Evolutionary conservation across 1,284 basidiomycete genomes (phyloP), one percentile per base, ranked within the genome.

Genomic region (Termitomyces sp.): DNA sequence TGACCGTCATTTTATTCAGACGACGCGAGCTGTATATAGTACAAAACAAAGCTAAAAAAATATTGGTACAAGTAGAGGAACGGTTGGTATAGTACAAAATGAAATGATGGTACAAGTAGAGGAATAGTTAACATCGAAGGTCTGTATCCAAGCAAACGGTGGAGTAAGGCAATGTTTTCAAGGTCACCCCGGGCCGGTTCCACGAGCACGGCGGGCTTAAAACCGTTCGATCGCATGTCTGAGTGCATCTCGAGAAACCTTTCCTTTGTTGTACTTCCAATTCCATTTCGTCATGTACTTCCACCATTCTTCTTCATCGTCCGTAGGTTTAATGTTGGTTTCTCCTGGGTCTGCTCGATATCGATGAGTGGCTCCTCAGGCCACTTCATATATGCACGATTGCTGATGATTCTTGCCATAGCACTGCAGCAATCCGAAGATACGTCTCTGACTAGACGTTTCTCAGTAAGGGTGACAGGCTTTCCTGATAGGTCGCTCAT

Each of bases 321-420:
- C 41, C 2, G 52, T 44, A 21, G 52, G 55, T 21, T 9, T 38
- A 26, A 56, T 43, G 17, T 60, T 54, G 30, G 58, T 28, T 50
- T 71, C 68, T 38, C 62, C 65, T 0, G 67, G 68, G 53, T 71
- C 68, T 4, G 52, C 30, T 70, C 67, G 9, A 70, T 63, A 3
- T 28, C 50, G 5, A 68, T n/a, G 7, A 24, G 4, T 24, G 65
- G 67, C 7, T 60, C 51, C 15, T 47, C 50, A 0, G 67, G 69
- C 55, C 63, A 73, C 13, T 56, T 58, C 44, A 60, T 49, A 60
- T 68, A 73, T 3, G 54, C 52, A 5, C 63, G 56, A 13, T 50
- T 55, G 31, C 56, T 12, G 0, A 70, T 34, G n/a, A 62, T 59
- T 3, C 46, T 45, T 1, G 56, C 54, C 30, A 66, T 30, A 21